Percentiles rank a stretch among this genome's conserved stretches.
Evolutionary conservation across 1,284 basidiomycete species (phyloP).

Genomic region (Cutaneotrichosporon sp.): DNA sequence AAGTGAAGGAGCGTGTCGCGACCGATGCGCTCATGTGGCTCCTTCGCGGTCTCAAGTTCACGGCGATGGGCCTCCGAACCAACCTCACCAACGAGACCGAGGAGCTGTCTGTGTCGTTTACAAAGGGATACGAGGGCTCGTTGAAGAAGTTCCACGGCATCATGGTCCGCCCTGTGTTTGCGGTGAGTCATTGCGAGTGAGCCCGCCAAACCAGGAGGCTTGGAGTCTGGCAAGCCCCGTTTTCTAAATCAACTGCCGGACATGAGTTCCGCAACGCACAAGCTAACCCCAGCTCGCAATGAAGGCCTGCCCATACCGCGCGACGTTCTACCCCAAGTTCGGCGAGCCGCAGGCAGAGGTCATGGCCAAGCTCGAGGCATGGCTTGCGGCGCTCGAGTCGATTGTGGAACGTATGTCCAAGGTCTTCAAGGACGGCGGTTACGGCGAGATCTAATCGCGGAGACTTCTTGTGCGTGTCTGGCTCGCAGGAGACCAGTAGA

Average conservation of each 20-base stretch:
- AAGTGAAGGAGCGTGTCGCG: conserved; percentile 52
- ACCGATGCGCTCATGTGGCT: conserved; percentile 94
- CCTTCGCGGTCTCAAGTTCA: conserved; percentile 83
- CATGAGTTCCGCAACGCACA: neutral
- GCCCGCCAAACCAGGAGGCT: too few relatives aligned
- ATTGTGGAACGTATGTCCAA: conserved; percentile 67
- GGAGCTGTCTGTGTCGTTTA: conserved; percentile 74
- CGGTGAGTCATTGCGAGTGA: conserved; percentile 64
- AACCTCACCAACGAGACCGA: conserved; percentile 64
- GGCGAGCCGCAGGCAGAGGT: conserved; percentile 67
- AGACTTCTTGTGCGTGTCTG: too few relatives aligned
- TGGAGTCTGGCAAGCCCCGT: too few relatives aligned
- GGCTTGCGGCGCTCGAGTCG: conserved; percentile 68
- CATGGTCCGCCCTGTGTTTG: conserved; percentile 76
- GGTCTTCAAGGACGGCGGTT: conserved; percentile 66
- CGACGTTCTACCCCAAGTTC: conserved; percentile 83
- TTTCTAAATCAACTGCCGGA: too few relatives aligned
- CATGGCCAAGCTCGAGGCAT: conserved; percentile 64
- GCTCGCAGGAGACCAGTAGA: neutral
- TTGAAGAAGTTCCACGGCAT: conserved; percentile 86
- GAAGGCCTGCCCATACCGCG: conserved; percentile 92
- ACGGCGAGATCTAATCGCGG: conserved; percentile 56
- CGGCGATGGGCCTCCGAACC: conserved; percentile 72
- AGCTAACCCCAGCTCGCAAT: conserved; percentile 67
- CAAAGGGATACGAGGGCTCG: conserved; percentile 72